These are phyloP conservation scores for Pythium brassicae DNA, from an alignment of 352 stramenopile genomes.

Conservation along the genomic window DNA sequence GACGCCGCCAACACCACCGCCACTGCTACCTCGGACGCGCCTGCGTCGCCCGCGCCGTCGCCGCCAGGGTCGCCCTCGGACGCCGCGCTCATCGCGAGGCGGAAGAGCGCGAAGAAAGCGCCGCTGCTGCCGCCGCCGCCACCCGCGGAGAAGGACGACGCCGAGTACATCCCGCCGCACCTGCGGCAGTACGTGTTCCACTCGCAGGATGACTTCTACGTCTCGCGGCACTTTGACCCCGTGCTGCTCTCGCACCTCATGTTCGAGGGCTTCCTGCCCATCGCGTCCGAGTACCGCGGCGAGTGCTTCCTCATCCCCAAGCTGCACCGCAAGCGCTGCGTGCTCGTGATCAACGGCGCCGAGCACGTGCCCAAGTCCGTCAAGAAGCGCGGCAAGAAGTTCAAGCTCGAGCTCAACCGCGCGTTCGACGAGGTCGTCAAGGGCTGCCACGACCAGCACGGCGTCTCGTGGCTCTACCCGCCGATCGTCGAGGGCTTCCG, in stretches of 20 bases:
- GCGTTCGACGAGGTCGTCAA: conserved; percentile 86
- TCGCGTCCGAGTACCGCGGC: conserved; percentile 79
- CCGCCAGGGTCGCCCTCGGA: conserved; percentile 6
- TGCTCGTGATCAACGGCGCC: conserved; percentile 57
- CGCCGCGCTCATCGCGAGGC: conserved; percentile 2
- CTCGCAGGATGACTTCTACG: conserved; percentile 93
- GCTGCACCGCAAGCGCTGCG: conserved; percentile 86
- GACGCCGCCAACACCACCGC: background rate
- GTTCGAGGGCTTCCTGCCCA: conserved; percentile 93
- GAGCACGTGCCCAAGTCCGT: conserved; percentile 88
- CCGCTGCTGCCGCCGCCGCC: background rate
- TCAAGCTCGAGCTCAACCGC: conserved; percentile 84
- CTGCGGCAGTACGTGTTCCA: conserved; percentile 83
- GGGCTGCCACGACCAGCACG: conserved; percentile 91
- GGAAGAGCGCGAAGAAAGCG: conserved; percentile 1
- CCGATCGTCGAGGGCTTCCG: conserved; percentile 85
- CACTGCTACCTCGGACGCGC: background rate
- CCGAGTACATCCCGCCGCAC: conserved; percentile 85
- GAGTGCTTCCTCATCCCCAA: conserved; percentile 84
- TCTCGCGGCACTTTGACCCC: conserved; percentile 86
- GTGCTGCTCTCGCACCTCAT: conserved; percentile 89
- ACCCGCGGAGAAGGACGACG: conserved; percentile 32
- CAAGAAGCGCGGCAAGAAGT: conserved; percentile 88
- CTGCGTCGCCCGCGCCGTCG: background rate
- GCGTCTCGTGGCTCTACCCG: conserved; percentile 91